phyloP scores from a whole-genome alignment of 768 basidiomycete species.

The Daedalea quercina region DNA sequence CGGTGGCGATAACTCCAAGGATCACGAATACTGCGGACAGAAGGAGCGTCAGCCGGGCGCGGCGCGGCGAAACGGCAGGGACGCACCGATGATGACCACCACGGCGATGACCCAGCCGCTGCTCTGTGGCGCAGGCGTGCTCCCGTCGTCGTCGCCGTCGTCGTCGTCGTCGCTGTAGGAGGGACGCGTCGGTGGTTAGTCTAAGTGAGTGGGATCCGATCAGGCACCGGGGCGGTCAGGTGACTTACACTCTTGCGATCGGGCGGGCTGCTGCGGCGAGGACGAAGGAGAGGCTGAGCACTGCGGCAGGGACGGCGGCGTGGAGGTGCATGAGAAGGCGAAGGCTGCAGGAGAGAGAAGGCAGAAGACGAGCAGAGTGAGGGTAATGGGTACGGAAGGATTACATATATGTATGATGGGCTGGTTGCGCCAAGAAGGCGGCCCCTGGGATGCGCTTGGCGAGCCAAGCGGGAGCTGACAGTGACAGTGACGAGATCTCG shows the following conservation, averaged over 20 bases:
- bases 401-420: conserved; percentile 4
- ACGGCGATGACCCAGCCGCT: conserved; percentile 10
- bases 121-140: background rate
- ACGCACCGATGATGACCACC: conserved; percentile 13
- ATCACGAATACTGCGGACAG: conserved; percentile 1
- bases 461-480: conserved; percentile 5
- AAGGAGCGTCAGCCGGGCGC: background rate
- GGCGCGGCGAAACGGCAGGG: background rate
- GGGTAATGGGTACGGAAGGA: background rate
- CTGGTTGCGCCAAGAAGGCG: conserved; percentile 3
- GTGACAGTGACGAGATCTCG: background rate
- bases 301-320: background rate
- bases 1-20: background rate
- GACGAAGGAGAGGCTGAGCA: background rate
- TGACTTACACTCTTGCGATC: background rate
- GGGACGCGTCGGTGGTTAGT: background rate
- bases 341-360: background rate
- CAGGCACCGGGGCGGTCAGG: background rate
- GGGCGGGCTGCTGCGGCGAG: background rate
- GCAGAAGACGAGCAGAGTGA: background rate
- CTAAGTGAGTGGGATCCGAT: too few species aligned
- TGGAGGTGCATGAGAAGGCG: background rate
- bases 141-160: background rate
- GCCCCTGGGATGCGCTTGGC: conserved; percentile 7
- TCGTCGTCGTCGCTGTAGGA: background rate